Evolutionary conservation across 2,329 filamentous ascomycete genomes (phyloP), one percentile per base, ranked within the genome.

Genomic region (Pseudopyricularia cyperi): DNA sequence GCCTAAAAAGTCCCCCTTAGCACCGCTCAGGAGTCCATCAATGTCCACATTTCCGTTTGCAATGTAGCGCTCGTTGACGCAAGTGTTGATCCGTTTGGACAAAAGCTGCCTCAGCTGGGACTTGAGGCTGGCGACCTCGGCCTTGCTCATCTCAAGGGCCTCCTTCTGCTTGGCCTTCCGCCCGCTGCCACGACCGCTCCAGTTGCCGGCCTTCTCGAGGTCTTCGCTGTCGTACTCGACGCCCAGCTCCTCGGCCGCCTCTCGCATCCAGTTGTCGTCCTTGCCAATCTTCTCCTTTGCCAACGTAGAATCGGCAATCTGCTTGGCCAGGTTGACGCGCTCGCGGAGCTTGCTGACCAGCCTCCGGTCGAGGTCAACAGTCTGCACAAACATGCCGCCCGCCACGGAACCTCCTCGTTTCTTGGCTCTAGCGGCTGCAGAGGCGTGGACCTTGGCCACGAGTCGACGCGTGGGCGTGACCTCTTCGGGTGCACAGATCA

Each of bases 151-250:
- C 7, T 67, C 72, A 50, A 78, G 74, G 7, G 82, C 82, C 66
- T 84, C 80, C 61, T 83, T 80, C 63, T 93, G 85, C 68, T 87
- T 87, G 68, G 80, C 75, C 67, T 84, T 85, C 39, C 87, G 72
- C 1, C 85, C 84, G 37, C 79, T 80, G 7, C 89, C 89, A 34
- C 88, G 75, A 0, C 86, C 84, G 48, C 78, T 77, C 61, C 76
- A 75, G 52, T 72, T 75, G 7, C 82, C 79, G 7, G 73, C 75
- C 37, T 75, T 68, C 57, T 85, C 86, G 55, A 95, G 84, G 46
- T 94, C 89, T 34, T 95, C 89, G 55, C 82, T 86, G 63, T 97
- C 89, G 63, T 95, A 95, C 51, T 96, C 91, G 0, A 97, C 87
- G 1, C 93, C 93, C 0, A 98, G 74, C 57, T 97, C 91, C 53